phyloP scores from a whole-genome alignment of 148 eudicot genomes.

The Salicornia ramosissima region DNA sequence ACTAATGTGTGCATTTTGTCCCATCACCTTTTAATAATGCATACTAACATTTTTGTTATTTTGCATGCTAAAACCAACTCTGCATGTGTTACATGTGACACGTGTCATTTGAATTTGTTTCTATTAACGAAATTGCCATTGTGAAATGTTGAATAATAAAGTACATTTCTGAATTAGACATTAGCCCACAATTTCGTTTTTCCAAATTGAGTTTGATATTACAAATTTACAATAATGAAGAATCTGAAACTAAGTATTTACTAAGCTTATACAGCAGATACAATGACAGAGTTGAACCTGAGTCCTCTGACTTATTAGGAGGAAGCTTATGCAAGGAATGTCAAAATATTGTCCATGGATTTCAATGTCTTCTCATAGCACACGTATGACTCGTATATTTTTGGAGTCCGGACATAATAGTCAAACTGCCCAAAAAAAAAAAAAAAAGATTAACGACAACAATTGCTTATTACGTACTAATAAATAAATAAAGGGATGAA shows the following conservation, averaged over 20 bases:
- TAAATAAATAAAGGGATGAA: background rate
- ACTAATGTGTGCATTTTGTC: too few species aligned
- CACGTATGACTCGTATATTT: slow-evolving; percentile 70
- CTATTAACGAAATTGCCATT: too few species aligned
- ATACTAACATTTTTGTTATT: too few species aligned
- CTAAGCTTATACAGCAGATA: background rate
- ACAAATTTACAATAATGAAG: background rate
- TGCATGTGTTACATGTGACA: too few species aligned
- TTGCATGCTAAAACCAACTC: too few species aligned
- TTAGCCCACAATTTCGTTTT: too few species aligned
- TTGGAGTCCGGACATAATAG: slow-evolving; percentile 65
- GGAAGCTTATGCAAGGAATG: slow-evolving; percentile 38
- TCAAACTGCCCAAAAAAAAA: slow-evolving; percentile 61
- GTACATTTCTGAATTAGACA: too few species aligned
- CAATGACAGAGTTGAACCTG: slow-evolving; percentile 6
- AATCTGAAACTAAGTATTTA: slow-evolving; percentile 12
- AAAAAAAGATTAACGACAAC: too few species aligned
- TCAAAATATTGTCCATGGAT: slow-evolving; percentile 70
- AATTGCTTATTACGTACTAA: too few species aligned
- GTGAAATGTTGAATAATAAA: too few species aligned
- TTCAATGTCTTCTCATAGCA: slow-evolving; percentile 85
- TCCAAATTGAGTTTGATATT: slow-evolving; percentile 12
- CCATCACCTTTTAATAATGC: too few species aligned
- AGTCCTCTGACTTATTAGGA: slow-evolving; percentile 10
- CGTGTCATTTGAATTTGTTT: too few species aligned